Percentiles rank a stretch among this genome's conserved stretches.
These are phyloP conservation scores for Magnaporthiopsis rhizophila DNA, from an alignment of 2,329 filamentous ascomycete genomes.

Conservation along the genomic window DNA sequence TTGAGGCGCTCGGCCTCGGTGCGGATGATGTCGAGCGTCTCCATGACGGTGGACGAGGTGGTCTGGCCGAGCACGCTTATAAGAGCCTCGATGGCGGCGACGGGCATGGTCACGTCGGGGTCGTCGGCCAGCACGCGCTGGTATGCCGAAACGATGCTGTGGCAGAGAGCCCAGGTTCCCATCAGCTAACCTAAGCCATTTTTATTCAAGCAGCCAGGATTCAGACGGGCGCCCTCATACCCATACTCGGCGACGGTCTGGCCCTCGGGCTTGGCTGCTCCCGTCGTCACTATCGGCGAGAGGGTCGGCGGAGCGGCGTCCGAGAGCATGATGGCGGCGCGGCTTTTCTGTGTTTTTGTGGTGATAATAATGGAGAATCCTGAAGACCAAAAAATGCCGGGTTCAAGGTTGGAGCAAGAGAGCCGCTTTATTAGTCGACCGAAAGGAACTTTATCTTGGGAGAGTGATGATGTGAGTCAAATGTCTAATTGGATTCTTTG, in stretches of 20 bases:
- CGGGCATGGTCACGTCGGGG: constrained; percentile 85
- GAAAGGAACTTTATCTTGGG: not conserved
- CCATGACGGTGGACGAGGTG: constrained; percentile 78
- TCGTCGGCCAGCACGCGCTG: constrained; percentile 52
- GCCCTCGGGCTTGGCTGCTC: not conserved
- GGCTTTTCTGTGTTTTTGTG: not conserved
- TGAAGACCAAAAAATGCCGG: not conserved
- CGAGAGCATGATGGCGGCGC: not conserved
- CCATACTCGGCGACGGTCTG: not conserved
- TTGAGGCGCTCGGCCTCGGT: constrained; percentile 72
- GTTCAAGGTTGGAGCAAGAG: not conserved
- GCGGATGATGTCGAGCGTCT: constrained; percentile 81
- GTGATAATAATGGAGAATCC: too few species aligned
- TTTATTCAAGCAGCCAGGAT: not conserved
- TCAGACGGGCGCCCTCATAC: not conserved
- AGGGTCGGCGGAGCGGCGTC: not conserved
- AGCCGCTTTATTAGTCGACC: too few species aligned
- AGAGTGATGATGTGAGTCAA: not conserved
- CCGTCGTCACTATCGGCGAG: not conserved
- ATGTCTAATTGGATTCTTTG: too few species aligned
- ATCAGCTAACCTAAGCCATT: not conserved
- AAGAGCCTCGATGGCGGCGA: constrained; percentile 57
- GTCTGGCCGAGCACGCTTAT: constrained; percentile 77
- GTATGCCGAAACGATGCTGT: constrained; percentile 49
- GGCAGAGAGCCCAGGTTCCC: not conserved